These are phyloP conservation scores for Ophiostoma sp. DNA, from an alignment of 2,329 filamentous ascomycete species.

Conservation along the genomic window DNA sequence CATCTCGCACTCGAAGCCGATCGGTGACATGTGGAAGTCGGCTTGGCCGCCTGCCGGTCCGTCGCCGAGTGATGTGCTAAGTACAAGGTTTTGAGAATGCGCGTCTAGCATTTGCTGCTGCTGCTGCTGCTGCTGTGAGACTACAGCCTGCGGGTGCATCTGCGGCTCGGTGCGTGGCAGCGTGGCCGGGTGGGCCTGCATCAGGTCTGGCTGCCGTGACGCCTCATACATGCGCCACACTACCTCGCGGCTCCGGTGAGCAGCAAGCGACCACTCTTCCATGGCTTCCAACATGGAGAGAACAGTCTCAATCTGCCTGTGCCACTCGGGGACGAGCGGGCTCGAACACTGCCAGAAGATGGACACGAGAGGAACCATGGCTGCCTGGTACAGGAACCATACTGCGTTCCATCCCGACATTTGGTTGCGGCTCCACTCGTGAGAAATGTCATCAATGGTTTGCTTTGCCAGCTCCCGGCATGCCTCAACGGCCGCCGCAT, in stretches of 20 bases:
- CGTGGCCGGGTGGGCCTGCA: constrained; percentile 27
- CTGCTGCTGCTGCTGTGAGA: constrained; percentile 19
- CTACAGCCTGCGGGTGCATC: constrained; percentile 18
- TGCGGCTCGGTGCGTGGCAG: constrained; percentile 24
- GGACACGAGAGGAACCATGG: constrained; percentile 70
- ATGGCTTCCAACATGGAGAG: constrained; percentile 58
- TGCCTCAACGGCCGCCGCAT: constrained; percentile 13
- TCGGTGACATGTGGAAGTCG: constrained; percentile 26
- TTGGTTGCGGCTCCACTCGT: constrained; percentile 65
- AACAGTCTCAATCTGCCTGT: constrained; percentile 53
- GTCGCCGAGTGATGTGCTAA: neutral
- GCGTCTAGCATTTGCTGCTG: constrained; percentile 34
- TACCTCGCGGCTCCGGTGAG: constrained; percentile 57
- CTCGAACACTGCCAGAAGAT: constrained; percentile 62
- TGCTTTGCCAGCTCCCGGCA: constrained; percentile 65
- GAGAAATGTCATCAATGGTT: constrained; percentile 66
- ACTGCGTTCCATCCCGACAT: constrained; percentile 77
- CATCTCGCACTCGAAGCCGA: constrained; percentile 43
- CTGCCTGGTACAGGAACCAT: constrained; percentile 75
- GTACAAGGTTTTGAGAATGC: constrained; percentile 32
- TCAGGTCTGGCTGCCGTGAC: constrained; percentile 34
- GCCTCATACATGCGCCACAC: constrained; percentile 60
- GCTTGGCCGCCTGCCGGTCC: neutral
- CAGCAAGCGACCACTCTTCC: constrained; percentile 60
- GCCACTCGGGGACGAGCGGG: constrained; percentile 47